Conservation (phyloP, 345 rosid genomes). For the Hypericum perforatum region DNA sequence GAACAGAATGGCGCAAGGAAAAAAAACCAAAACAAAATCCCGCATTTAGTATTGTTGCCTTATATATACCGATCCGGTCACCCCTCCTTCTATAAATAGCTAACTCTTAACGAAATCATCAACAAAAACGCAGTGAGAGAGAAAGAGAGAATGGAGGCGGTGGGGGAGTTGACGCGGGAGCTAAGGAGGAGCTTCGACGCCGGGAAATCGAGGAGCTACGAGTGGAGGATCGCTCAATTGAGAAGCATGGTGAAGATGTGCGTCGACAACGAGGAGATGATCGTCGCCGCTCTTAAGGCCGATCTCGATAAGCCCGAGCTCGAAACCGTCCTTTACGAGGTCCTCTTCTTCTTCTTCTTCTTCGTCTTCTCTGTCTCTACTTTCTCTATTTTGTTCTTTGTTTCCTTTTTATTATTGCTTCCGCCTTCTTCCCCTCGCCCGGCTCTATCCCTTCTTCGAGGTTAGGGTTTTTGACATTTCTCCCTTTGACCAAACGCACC, state of each 20-base stretch:
- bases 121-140: background rate
- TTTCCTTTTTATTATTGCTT: background rate
- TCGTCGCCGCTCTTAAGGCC: constrained; percentile 53
- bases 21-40: no score
- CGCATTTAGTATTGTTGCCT: no score
- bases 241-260: constrained; percentile 41
- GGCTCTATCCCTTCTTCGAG: no score
- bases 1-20: no score
- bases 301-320: constrained; percentile 80
- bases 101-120: background rate
- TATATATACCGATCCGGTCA: no score
- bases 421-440: no score
- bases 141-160: constrained; percentile 28
- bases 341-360: constrained; percentile 7
- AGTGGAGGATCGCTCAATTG: constrained; percentile 71
- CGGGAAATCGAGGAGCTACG: constrained; percentile 62
- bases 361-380: no score
- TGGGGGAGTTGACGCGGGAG: constrained; percentile 35
- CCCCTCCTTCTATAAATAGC: no score
- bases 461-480: no score
- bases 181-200: constrained; percentile 36
- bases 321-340: constrained; percentile 71
- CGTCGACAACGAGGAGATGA: constrained; percentile 52
- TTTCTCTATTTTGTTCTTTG: no score
- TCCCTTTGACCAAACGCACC: no score